Evolutionary conservation across 495 filamentous ascomycete genomes (phyloP), one percentile per base, ranked within the genome.

Genomic region (Geopyxis carbonaria): DNA sequence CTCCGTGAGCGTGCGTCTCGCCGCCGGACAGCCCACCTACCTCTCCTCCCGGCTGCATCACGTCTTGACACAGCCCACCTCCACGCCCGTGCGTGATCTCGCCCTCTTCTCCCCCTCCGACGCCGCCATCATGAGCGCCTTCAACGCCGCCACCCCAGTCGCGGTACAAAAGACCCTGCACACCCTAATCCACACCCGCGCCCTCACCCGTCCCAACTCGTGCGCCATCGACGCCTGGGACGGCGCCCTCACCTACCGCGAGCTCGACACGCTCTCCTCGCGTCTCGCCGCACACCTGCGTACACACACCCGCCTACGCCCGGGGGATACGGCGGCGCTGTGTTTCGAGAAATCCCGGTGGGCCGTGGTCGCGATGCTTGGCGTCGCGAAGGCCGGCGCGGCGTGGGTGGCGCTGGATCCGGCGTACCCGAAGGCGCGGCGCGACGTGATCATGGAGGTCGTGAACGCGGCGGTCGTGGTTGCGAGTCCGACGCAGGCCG

Each of bases 391-490:
- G 38, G 57, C 70, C 8, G 69, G 70, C 21, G 65, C 55, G 5
- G 59, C 61, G 34, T 65, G 63, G 44, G 70, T 76, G 15, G 71
- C 69, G 2, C 53, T 76, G 16, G 70, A 75, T 24, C 66, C 73
- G 9, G 58, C 59, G 3, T 70, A 78, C 41, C 72, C 72, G 11
- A 52, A 51, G 8, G 53, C 59, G 32, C 65, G 74, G 2, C 51
- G 72, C n/a, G 57, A 49, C 18, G 44, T 40, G 10, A 46, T 61
- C 27, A 20, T 59, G 7, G 41, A 40, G 38, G 22, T 42, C 46
- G 33, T 47, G 45, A 39, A 35, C n/a, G n/a, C n/a, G n/a, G 38
- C 45, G 56, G 16, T 6, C 7, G 31, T 16, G 6, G 31, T 34
- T 15, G 7, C 16, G 25, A n/a, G n/a, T n/a, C n/a, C n/a, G n/a